Evolutionary conservation across 129 eudicot species (phyloP).

Genomic region (Chrysanthemum makinoi): DNA sequence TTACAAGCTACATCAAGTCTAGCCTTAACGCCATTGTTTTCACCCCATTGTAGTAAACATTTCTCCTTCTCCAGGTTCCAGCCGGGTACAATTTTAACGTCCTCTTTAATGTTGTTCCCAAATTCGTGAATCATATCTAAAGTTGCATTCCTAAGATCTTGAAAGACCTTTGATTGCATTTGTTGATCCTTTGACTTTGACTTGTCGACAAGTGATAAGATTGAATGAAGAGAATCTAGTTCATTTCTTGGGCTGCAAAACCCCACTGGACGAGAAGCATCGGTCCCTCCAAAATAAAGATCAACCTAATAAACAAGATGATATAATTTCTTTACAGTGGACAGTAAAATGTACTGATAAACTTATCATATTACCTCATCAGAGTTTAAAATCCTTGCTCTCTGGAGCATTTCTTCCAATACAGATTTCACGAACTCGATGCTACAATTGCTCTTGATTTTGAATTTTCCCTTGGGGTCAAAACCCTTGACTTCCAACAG

Average conservation of each 20-base stretch:
- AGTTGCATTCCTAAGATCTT: conserved; percentile 42
- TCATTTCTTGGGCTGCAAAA: conserved; percentile 67
- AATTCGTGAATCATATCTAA: conserved; percentile 46
- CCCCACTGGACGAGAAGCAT: conserved; percentile 33
- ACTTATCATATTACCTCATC: conserved; percentile 55
- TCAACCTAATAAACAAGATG: conserved; percentile 52
- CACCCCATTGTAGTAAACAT: conserved; percentile 69
- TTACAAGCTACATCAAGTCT: conserved; percentile 71
- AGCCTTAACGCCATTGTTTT: conserved; percentile 52
- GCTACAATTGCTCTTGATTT: conserved; percentile 33
- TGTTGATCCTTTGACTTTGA: conserved; percentile 23
- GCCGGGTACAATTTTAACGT: conserved; percentile 37
- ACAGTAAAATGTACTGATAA: conserved; percentile 7
- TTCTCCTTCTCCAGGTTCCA: conserved; percentile 53
- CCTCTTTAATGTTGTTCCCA: conserved; percentile 37
- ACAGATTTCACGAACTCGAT: conserved; percentile 31
- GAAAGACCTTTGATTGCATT: conserved; percentile 24
- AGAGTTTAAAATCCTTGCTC: conserved; percentile 58
- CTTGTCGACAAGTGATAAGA: conserved; percentile 41
- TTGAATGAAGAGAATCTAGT: conserved; percentile 65
- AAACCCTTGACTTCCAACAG: conserved; percentile 48
- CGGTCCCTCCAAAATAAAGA: conserved; percentile 60
- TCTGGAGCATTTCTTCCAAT: conserved; percentile 51
- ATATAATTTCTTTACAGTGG: neutral
- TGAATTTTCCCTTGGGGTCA: conserved; percentile 32